Evolutionary conservation across 768 basidiomycete species (phyloP).

Genomic region (Lactarius hengduanensis): DNA sequence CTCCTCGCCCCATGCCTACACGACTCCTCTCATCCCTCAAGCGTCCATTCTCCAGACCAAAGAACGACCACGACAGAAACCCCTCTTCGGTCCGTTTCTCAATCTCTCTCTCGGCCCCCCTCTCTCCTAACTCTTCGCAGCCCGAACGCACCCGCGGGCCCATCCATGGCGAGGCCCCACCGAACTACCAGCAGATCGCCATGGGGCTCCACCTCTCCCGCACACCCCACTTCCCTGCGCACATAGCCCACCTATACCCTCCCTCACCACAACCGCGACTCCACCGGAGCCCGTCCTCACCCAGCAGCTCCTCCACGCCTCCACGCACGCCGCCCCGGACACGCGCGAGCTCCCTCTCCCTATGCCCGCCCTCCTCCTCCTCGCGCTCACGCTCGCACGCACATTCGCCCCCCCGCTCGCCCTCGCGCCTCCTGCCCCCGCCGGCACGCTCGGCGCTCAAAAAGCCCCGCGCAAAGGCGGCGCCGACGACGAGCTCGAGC

Average conservation of each 20-base stretch:
- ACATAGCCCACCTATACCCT: conserved; percentile 22
- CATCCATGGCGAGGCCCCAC: conserved; percentile 46
- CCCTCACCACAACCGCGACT: conserved; percentile 3
- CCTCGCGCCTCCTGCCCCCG: conserved; percentile 45
- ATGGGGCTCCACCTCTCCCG: conserved; percentile 79
- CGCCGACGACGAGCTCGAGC: conserved; percentile 39
- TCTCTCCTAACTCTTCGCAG: not conserved
- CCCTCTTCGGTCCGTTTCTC: not conserved
- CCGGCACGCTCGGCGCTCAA: conserved; percentile 67
- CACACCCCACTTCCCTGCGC: conserved; percentile 65
- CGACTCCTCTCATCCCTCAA: conserved; percentile 21
- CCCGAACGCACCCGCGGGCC: conserved; percentile 39
- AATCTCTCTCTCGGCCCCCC: not conserved
- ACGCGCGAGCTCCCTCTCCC: conserved; percentile 28
- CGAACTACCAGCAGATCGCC: conserved; percentile 73
- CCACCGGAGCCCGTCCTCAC: conserved; percentile 11
- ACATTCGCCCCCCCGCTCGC: not conserved
- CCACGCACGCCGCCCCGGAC: conserved; percentile 2
- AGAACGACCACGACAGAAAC: conserved; percentile 11
- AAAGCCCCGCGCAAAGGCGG: conserved; percentile 39
- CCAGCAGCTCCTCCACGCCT: conserved; percentile 33
- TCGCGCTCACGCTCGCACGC: not conserved
- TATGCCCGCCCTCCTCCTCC: not conserved
- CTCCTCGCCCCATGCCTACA: conserved; percentile 5
- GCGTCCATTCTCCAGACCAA: conserved; percentile 19